Base-by-base conservation (phyloP, 768 basidiomycete genomes). In the Pleurotus cornucopiae region DNA sequence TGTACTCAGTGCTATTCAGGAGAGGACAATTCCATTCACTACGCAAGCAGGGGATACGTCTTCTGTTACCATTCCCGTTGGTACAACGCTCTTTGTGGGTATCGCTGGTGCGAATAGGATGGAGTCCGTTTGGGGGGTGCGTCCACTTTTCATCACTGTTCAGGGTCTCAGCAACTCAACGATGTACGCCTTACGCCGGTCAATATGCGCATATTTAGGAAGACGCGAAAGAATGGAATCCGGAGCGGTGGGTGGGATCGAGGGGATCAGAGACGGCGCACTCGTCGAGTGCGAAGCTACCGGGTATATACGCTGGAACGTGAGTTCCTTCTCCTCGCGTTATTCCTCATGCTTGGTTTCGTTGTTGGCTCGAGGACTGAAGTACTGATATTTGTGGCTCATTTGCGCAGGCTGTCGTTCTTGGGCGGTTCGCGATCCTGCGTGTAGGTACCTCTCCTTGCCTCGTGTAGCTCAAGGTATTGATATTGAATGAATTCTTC, bases 361-460 rank as follows among this genome's bases (percentile, higher is more conserved):
- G 20, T 20, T 40, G 20, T 20, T 11, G 7, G 30, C 30, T 2
- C 7, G 30, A 34, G 7, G 30, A 9, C 9, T 3, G 1, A 46
- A 41, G 25, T 20, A 38, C 46, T 16, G 37, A 49, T 39, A 5
- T 40, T 7, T 38, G 53, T 13, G 46, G 46, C 18, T 11, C 56
- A 11, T 55, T 54, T 49, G 16, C 23, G 11, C 54, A 82, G 79
- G 75, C 73, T 83, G 75, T 78, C 82, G 9, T 84, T 83, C 63
- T 68, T 83, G 25, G 80, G 79, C 9, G 83, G 82, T 4, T 67
- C 72, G 38, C 67, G 81, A 57, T 76, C 81, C 7, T 83, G 82
- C 67, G 73, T 82, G 82, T 80, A 58, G 69, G 73, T 68, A n/a
- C 13, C 38, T 39, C 34, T 39, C 14, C 16, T 23, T 40, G 56